Conservation (phyloP, 2,329 filamentous ascomycete genomes). For the Daldinia eschscholtzii region DNA sequence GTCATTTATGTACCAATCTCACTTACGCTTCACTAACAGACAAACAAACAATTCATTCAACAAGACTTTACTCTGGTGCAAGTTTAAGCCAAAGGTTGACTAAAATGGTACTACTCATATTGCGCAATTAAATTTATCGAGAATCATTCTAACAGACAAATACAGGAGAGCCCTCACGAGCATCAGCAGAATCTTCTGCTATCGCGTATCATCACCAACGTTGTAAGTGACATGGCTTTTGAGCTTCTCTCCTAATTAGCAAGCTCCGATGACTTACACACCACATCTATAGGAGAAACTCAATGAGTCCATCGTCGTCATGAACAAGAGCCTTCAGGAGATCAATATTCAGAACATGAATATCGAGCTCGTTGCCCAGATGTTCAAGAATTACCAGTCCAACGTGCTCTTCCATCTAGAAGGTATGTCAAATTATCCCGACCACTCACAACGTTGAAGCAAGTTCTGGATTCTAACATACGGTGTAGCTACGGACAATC, state of each 20-base stretch:
- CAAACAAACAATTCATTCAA: neutral
- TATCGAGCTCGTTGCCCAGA: slow-evolving; percentile 95
- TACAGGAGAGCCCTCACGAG: slow-evolving; percentile 94
- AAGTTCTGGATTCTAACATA: slow-evolving; percentile 17
- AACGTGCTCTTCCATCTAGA: slow-evolving; percentile 98
- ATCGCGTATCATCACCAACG: slow-evolving; percentile 96
- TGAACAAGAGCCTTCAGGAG: slow-evolving; percentile 96
- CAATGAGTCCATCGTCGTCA: slow-evolving; percentile 90
- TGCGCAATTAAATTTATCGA: neutral
- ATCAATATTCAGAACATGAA: slow-evolving; percentile 99
- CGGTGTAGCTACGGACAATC: slow-evolving; percentile 78
- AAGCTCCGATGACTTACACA: slow-evolving; percentile 28
- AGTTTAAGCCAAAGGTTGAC: slow-evolving; percentile 2
- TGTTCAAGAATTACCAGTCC: slow-evolving; percentile 99
- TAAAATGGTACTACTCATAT: slow-evolving; percentile 44
- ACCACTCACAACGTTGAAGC: neutral
- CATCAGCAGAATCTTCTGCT: slow-evolving; percentile 95
- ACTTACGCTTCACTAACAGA: neutral
- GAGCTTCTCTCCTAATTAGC: slow-evolving; percentile 30
- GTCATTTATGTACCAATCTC: neutral
- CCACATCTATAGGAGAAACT: slow-evolving; percentile 81
- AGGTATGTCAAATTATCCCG: slow-evolving; percentile 67
- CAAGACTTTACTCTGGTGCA: neutral
- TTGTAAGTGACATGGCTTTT: slow-evolving; percentile 71
- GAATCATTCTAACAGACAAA: slow-evolving; percentile 28